A percentile compares a stretch with the other conserved stretches of the same genome.
These are phyloP conservation scores for Inga oerstediana DNA, from an alignment of 306 rosid genomes.

Conservation along the genomic window DNA sequence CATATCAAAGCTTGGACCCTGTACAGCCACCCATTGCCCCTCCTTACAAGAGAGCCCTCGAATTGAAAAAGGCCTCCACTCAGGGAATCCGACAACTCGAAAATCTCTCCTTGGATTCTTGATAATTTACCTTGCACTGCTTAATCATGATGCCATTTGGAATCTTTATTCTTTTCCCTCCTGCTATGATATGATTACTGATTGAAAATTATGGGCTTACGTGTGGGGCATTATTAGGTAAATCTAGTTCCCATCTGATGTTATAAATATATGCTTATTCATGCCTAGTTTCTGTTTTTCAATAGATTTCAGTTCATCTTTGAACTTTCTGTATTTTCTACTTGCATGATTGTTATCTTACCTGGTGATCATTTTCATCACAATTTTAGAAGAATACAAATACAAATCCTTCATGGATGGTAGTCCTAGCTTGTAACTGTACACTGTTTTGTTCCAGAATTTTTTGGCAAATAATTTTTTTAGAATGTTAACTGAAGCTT, in stretches of 20 bases:
- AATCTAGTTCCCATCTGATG: background rate
- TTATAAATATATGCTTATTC: background rate
- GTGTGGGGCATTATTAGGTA: background rate
- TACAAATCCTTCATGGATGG: background rate
- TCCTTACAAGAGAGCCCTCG: conserved; percentile 70
- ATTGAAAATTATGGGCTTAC: conserved; percentile 29
- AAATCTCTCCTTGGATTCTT: conserved; percentile 71
- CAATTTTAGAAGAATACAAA: background rate
- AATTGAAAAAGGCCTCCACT: conserved; percentile 60
- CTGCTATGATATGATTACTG: conserved; percentile 21
- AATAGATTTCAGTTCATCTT: background rate
- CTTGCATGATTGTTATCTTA: background rate
- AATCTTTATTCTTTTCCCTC: conserved; percentile 14
- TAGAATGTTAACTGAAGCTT: background rate
- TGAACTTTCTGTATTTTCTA: background rate
- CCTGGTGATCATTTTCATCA: conserved; percentile 12
- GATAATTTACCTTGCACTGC: conserved; percentile 34
- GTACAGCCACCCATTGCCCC: conserved; percentile 71
- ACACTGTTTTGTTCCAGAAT: conserved; percentile 20
- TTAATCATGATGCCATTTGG: conserved; percentile 21
- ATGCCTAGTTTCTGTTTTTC: background rate
- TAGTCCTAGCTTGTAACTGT: conserved; percentile 16
- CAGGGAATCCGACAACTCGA: conserved; percentile 66
- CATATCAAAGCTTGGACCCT: conserved; percentile 68
- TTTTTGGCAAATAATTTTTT: background rate